A percentile compares a stretch with the other conserved stretches of the same genome.
Evolutionary conservation across 768 basidiomycete genomes (phyloP).

Genomic region (Suillus lakei): DNA sequence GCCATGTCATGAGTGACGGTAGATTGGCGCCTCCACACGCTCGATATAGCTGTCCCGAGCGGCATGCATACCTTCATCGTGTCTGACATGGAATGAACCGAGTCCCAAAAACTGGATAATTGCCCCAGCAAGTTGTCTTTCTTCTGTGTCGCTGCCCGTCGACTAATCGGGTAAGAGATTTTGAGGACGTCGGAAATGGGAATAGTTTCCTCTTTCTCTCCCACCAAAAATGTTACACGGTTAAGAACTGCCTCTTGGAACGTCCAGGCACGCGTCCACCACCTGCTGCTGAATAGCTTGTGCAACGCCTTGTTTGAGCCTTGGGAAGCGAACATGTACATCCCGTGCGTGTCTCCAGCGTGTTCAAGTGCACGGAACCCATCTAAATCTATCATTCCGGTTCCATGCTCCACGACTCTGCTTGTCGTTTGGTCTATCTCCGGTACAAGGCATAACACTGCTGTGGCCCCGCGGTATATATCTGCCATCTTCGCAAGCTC

Average conservation of each 20-base stretch:
- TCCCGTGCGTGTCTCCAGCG: conserved; percentile 11
- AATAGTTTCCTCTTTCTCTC: conserved; percentile 9
- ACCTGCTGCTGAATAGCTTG: conserved; percentile 9
- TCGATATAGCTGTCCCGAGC: conserved; percentile 11
- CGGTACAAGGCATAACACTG: conserved; percentile 12
- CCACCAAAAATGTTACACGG: conserved; percentile 5
- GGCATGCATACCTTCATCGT: conserved; percentile 5
- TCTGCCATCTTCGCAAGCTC: conserved; percentile 10
- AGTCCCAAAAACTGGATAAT: conserved; percentile 11
- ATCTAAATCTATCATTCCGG: conserved; percentile 9
- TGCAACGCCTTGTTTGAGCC: conserved; percentile 3
- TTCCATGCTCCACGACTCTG: conserved; percentile 4
- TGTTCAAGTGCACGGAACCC: conserved; percentile 9
- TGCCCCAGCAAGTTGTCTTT: conserved; percentile 7
- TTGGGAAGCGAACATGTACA: conserved; percentile 13
- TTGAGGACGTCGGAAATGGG: conserved; percentile 12
- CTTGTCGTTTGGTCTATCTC: conserved; percentile 5
- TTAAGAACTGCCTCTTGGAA: conserved; percentile 13
- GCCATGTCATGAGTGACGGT: conserved; percentile 10
- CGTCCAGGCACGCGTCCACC: conserved; percentile 14
- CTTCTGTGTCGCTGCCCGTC: conserved; percentile 8
- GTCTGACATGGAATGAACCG: conserved; percentile 3
- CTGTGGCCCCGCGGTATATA: conserved; percentile 10
- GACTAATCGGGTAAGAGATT: conserved; percentile 6
- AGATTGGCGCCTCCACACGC: conserved; percentile 12